Evolutionary conservation across 495 filamentous ascomycete genomes (phyloP), one percentile per base, ranked within the genome.

Genomic region (Aspergillus coremiiformis): DNA sequence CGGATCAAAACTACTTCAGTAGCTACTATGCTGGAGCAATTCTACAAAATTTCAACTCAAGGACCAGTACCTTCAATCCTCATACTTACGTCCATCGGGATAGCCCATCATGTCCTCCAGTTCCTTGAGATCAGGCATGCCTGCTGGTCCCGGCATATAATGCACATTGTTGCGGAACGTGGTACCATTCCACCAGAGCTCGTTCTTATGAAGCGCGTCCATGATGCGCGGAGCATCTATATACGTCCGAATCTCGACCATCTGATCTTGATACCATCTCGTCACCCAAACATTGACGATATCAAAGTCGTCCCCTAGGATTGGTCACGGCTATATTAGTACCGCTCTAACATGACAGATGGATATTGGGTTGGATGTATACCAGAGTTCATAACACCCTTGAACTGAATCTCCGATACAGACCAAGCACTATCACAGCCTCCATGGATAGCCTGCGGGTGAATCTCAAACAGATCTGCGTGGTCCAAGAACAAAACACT

Each of bases 271-370:
- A 42, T 66, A 12, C 68, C 68, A 71, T 24, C 61, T 52, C n/a
- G 68, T 71, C 20, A 69, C 60, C 68, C 66, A 71, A 9, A 69
- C 66, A 53, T 69, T 71, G 39, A 68, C 54, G 32, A 69, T 61
- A 14, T 68, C 66, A 29, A 69, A 71, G 5, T 45, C 33, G 8
- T 66, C 4, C 24, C 8, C 24, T 27, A 27, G 24, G 4, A 27
- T 8, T 27, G 8, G 8, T 27, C 24, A 27, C 24, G 4, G 8
- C 4, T 4, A 4, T 27, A 4, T 27, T 8, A 27, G 24, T 8
- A 8, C 24, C 24, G 8, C 8, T 8, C 24, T 8, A 27, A 27
- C 24, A 8, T 4, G 24, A 27, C n/a, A n/a, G n/a, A n/a, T n/a
- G n/a, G n/a, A n/a, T n/a, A n/a, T n/a, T n/a, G n/a, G n/a, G n/a